phyloP scores from a whole-genome alignment of 1,139 yeast genomes.

The Starmera stellimalicola region DNA sequence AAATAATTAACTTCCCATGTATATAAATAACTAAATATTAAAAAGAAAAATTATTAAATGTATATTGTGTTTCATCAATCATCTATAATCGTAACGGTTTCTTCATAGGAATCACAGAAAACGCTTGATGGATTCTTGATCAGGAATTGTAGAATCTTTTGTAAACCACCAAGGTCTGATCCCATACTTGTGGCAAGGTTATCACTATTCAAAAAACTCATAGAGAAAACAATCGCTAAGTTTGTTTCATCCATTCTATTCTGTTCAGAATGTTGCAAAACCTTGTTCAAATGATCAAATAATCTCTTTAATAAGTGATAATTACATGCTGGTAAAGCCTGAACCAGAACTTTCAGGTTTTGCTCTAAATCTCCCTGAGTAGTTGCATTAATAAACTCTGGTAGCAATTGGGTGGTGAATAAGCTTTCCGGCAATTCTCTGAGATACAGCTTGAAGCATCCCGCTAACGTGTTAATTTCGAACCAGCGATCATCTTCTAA shows the following conservation, averaged over 20 bases:
- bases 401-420: conserved; percentile 51
- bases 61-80: background rate
- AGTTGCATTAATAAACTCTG: conserved; percentile 34
- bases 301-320: conserved; percentile 60
- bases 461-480: conserved; percentile 85
- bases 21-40: background rate
- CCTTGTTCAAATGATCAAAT: conserved; percentile 56
- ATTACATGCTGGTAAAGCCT: conserved; percentile 52
- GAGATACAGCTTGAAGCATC: conserved; percentile 75
- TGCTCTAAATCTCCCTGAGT: conserved; percentile 25
- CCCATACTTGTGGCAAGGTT: conserved; percentile 31
- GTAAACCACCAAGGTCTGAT: conserved; percentile 31
- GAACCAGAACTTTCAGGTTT: conserved; percentile 36
- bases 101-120: conserved; percentile 12
- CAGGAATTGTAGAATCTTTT: conserved; percentile 27
- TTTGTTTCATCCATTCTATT: conserved; percentile 78
- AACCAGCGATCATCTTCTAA: conserved; percentile 61
- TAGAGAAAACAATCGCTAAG: conserved; percentile 66
- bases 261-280: conserved; percentile 46
- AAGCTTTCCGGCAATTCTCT: conserved; percentile 88
- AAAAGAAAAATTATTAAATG: background rate
- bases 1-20: conserved; percentile 7
- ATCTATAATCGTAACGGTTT: conserved; percentile 3
- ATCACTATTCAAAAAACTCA: conserved; percentile 41
- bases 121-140: conserved; percentile 25